Base-by-base conservation (phyloP, 495 filamentous ascomycete genomes). In the Penicillium lividum region DNA sequence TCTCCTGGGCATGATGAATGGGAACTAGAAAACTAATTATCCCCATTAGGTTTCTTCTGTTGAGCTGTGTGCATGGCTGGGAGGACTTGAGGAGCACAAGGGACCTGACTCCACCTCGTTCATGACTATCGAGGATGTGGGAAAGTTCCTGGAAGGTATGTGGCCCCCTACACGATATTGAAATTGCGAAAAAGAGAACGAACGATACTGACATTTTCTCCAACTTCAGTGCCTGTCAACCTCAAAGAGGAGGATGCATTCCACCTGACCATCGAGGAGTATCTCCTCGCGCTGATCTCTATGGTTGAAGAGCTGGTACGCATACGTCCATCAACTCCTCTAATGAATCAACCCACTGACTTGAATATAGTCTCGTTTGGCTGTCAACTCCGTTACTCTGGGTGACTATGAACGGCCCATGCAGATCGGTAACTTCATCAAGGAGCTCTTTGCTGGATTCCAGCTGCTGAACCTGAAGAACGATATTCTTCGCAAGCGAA, bases 391-490 rank as follows among this genome's bases (percentile, higher is more conserved):
- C 3, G 94, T 98, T 63, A 98, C 93, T 0, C 78, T 97, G 40
- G 92, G 92, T 47, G 93, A 98, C 75, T 92, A 89, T 58, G 77
- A 83, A 33, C 82, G 93, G 30, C 93, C 94, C 28, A 77, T 92
- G 50, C 83, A 89, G 71, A 96, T 98, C 71, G 89, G 89, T 66
- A 81, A 83, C 57, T 98, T 98, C 70, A 87, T 97, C 77, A 97
- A 97, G 77, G 92, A 98, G 66, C 74, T 98, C 13, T 92, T 96
- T 57, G 89, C 92, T 7, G 93, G 92, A 6, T 98, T 98, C 75
- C 95, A 98, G 81, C 82, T 98, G 44, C 81, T 98, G 59, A 97
- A 98, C 68, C 75, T 98, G 57, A 98, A 98, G 83, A 98, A 98
- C 68, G 94, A 98, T 66, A 83, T 86, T 13, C 76, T 98, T 66